These are phyloP conservation scores for Aspergillus sp. DNA, from an alignment of 2,329 filamentous ascomycete species.

Conservation along the genomic window DNA sequence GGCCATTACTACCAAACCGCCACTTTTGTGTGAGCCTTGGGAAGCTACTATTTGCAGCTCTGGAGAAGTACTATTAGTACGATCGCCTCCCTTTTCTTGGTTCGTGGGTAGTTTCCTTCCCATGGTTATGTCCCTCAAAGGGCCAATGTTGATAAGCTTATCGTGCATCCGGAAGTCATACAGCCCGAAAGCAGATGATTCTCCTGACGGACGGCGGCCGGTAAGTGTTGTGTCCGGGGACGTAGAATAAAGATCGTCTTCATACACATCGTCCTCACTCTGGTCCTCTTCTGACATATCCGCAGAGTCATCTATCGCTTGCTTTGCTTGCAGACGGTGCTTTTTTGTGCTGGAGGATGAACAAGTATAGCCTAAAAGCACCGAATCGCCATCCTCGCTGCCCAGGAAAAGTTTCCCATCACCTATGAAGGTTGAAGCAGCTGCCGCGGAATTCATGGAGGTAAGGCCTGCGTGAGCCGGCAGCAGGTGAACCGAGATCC, in stretches of 20 bases:
- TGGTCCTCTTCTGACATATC: conserved; percentile 63
- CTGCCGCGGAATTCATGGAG: conserved; percentile 63
- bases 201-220: conserved; percentile 21
- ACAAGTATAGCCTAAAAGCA: conserved; percentile 76
- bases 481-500: conserved; percentile 72
- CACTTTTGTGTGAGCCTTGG: conserved; percentile 57
- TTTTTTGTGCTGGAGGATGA: conserved; percentile 64
- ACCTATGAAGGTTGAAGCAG: conserved; percentile 70
- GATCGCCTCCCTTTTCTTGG: conserved; percentile 51
- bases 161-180: conserved; percentile 78
- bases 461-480: conserved; percentile 63
- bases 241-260: conserved; percentile 53
- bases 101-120: conserved; percentile 57
- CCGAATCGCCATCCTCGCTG: conserved; percentile 78
- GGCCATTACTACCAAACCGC: conserved; percentile 75
- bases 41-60: conserved; percentile 57
- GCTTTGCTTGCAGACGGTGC: conserved; percentile 59
- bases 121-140: conserved; percentile 73
- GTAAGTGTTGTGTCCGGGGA: conserved; percentile 26
- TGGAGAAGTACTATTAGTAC: conserved; percentile 38
- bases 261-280: conserved; percentile 61
- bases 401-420: conserved; percentile 77
- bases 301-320: conserved; percentile 51
- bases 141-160: conserved; percentile 72
- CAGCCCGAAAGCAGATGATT: conserved; percentile 48